Evolutionary conservation across 208 protist species (phyloP), one percentile per base, ranked within the genome.

Genomic region (Acanthamoeba castellanii): DNA sequence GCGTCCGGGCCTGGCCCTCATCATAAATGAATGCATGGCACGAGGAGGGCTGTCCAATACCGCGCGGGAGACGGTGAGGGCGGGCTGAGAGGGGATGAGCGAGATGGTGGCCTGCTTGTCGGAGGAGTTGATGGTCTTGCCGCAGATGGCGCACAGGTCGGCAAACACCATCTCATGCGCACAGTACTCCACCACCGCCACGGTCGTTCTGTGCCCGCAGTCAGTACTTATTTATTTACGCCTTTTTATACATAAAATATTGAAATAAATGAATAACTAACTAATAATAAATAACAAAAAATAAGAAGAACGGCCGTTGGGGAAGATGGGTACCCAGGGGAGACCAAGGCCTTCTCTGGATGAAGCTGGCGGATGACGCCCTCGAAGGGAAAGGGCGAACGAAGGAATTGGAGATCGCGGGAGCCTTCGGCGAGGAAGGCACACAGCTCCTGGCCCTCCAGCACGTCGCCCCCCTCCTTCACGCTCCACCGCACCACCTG

Each of bases 91-190:
- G 25, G 68, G 68, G 30, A 76, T 76, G 68, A 76, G 68, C 11
- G 68, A 76, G 34, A 76, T 76, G 68, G 68, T 76, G 68, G 68
- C 68, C 34, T 55, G 27, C 13, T 92, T 81, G 14, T 74, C 91
- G 18, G 57, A 2, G 34, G 94, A 82, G 66, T 92, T 59, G 66
- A 92, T n/a, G 37, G 85, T 88, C 91, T 84, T 74, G 27, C 95
- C 95, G 92, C 95, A 96, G 11, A 74, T 84, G 25, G 95, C 91
- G 82, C 95, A 96, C 37, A 96, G 84, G 32, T 74, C 76, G 14
- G 55, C 57, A 78, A 96, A 94, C 25, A 64, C 57, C 30, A 96
- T 84, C 61, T 96, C 95, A 59, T 96, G 95, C 55, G 76, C 37
- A 50, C 95, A 96, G 87, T 52, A 68, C 25, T 52, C 50, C 87